Evolutionary conservation across 805 yeast species (phyloP).

Genomic region (Suhomyces kilbournensis): DNA sequence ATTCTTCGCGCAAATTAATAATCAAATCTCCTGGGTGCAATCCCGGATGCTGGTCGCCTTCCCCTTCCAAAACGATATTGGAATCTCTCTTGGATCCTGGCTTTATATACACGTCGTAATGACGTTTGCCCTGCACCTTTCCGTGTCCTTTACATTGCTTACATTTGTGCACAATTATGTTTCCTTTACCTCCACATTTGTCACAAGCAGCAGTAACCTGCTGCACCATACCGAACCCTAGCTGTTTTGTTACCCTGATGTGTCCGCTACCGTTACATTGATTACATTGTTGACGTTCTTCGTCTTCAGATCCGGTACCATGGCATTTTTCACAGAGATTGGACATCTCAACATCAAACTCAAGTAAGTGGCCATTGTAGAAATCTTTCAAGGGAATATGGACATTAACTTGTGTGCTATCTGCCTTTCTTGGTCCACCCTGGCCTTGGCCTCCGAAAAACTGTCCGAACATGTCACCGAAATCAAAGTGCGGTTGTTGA

Average conservation of each 20-base stretch:
- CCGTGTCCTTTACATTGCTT: slow-evolving; percentile 67
- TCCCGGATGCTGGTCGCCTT: slow-evolving; percentile 84
- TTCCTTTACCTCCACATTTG: slow-evolving; percentile 76
- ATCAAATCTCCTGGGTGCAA: slow-evolving; percentile 76
- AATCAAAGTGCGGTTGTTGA: slow-evolving; percentile 27
- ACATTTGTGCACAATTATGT: slow-evolving; percentile 63
- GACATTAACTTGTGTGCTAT: slow-evolving; percentile 55
- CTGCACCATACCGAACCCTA: slow-evolving; percentile 91
- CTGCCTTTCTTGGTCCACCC: slow-evolving; percentile 50
- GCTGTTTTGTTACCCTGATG: slow-evolving; percentile 59
- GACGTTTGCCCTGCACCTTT: slow-evolving; percentile 53
- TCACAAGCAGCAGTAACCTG: slow-evolving; percentile 79
- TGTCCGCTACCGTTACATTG: slow-evolving; percentile 78
- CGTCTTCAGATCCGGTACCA: slow-evolving; percentile 86
- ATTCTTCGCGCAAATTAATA: slow-evolving; percentile 57
- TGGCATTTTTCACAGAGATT: slow-evolving; percentile 73
- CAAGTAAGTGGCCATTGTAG: slow-evolving; percentile 63
- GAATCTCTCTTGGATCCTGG: slow-evolving; percentile 70
- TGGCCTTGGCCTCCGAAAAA: slow-evolving; percentile 39
- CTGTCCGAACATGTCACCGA: slow-evolving; percentile 63
- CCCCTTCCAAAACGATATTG: slow-evolving; percentile 60
- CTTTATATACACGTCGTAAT: slow-evolving; percentile 57
- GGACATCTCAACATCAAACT: slow-evolving; percentile 63
- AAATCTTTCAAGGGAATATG: slow-evolving; percentile 61
- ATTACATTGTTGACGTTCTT: slow-evolving; percentile 59